A percentile compares a stretch with the other conserved stretches of the same genome.
phyloP scores from a whole-genome alignment of 2,329 filamentous ascomycete genomes.

The Cladorrhinum sp. region DNA sequence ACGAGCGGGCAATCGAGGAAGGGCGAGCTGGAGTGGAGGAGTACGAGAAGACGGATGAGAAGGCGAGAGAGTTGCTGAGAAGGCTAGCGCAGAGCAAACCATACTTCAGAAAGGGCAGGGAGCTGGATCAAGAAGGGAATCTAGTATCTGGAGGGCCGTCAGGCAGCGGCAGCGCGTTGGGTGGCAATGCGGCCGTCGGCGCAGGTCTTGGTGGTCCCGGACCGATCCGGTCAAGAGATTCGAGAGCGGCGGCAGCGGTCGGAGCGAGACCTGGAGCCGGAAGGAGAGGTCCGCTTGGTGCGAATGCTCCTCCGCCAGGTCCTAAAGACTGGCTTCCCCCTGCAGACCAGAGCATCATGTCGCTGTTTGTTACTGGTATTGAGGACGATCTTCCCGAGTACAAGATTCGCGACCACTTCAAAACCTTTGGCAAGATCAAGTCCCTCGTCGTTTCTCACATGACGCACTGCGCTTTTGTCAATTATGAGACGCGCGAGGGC shows the following conservation, averaged over 20 bases:
- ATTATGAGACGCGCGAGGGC: slow-evolving; percentile 79
- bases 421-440: slow-evolving; percentile 82
- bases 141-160: slow-evolving; percentile 36
- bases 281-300: slow-evolving; percentile 58
- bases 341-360: slow-evolving; percentile 79
- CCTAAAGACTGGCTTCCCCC: slow-evolving; percentile 86
- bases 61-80: slow-evolving; percentile 82
- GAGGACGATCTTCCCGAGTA: slow-evolving; percentile 95
- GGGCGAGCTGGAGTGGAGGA: slow-evolving; percentile 81
- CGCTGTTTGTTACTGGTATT: slow-evolving; percentile 89
- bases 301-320: slow-evolving; percentile 68
- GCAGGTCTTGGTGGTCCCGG: slow-evolving; percentile 64
- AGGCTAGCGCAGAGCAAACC: slow-evolving; percentile 88
- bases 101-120: slow-evolving; percentile 85
- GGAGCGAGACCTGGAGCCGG: slow-evolving; percentile 48
- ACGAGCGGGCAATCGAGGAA: slow-evolving; percentile 92
- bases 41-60: slow-evolving; percentile 96
- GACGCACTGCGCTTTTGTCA: slow-evolving; percentile 95
- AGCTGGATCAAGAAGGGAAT: slow-evolving; percentile 60
- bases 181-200: slow-evolving; percentile 49
- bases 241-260: slow-evolving; percentile 47
- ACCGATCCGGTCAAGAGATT: slow-evolving; percentile 74
- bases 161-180: slow-evolving; percentile 35
- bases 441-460: slow-evolving; percentile 95
- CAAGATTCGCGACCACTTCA: slow-evolving; percentile 87